These are phyloP conservation scores for Ormosia semicastrata DNA, from an alignment of 306 rosid genomes.

Conservation along the genomic window DNA sequence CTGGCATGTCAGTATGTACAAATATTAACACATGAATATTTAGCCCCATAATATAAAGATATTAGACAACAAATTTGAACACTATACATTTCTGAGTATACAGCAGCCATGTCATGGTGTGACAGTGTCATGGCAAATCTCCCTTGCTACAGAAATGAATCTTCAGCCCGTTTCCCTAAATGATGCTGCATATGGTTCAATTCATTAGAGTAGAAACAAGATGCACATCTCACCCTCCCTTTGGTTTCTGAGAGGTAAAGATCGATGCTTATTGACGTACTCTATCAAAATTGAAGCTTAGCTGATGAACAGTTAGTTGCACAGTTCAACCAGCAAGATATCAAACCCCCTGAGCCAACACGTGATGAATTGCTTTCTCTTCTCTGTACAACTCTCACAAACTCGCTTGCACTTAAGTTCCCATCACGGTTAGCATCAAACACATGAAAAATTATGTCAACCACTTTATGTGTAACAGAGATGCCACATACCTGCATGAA, in stretches of 20 bases:
- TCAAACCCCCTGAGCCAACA: slow-evolving; percentile 37
- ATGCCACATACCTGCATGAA: slow-evolving; percentile 68
- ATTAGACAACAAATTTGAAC: background rate
- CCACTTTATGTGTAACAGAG: slow-evolving; percentile 44
- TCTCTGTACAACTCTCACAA: slow-evolving; percentile 56
- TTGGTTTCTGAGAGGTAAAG: slow-evolving; percentile 3
- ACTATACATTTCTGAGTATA: slow-evolving; percentile 24
- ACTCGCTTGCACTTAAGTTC: slow-evolving; percentile 59
- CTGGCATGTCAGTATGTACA: slow-evolving; percentile 13
- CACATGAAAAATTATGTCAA: slow-evolving; percentile 71
- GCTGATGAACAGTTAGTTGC: slow-evolving; percentile 43
- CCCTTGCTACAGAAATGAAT: slow-evolving; percentile 15
- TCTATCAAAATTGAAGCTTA: slow-evolving; percentile 33
- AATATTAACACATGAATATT: background rate
- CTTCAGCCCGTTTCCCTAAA: background rate
- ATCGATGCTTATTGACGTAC: background rate
- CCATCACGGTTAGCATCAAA: slow-evolving; percentile 74
- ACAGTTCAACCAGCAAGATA: slow-evolving; percentile 63
- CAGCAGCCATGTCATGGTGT: slow-evolving; percentile 12
- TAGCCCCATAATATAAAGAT: background rate
- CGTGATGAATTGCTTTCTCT: slow-evolving; percentile 37
- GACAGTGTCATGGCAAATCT: slow-evolving; percentile 2
- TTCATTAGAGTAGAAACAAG: background rate
- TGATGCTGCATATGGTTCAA: background rate
- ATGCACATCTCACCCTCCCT: background rate